Conservation (phyloP, 2,329 filamentous ascomycete genomes). For the Clarireedia hainanense region DNA sequence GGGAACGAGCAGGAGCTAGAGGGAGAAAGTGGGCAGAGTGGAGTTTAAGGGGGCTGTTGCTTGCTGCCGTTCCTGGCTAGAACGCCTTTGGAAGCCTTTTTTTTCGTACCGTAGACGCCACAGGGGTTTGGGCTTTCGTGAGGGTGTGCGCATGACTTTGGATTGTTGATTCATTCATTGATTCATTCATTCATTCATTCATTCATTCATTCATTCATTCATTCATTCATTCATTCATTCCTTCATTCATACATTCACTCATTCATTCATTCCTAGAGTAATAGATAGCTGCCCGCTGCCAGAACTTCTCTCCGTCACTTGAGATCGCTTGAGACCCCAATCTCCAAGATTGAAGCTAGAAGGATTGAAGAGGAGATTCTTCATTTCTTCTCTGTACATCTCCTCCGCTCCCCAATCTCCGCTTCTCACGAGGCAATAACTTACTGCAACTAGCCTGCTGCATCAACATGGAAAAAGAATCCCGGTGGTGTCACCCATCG, state of each 20-base stretch:
- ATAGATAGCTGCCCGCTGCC: too few relatives aligned
- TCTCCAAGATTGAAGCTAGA: neutral
- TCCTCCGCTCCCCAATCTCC: conserved; percentile 19
- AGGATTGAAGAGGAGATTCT: neutral
- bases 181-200: too few relatives aligned
- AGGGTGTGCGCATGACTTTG: too few relatives aligned
- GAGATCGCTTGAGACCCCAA: conserved; percentile 23
- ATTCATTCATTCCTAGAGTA: too few relatives aligned
- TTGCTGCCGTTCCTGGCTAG: neutral
- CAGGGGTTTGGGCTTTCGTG: neutral
- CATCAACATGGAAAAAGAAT: neutral
- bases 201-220: too few relatives aligned
- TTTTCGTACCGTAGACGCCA: neutral
- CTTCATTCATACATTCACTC: too few relatives aligned
- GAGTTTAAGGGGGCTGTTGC: neutral
- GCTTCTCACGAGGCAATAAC: neutral
- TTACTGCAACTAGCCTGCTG: neutral
- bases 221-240: too few relatives aligned
- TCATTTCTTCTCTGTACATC: neutral
- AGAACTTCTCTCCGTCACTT: conserved; percentile 1
- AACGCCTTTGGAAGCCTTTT: neutral
- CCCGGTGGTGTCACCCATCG: too few relatives aligned
- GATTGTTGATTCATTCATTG: too few relatives aligned
- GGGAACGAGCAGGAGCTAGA: too few relatives aligned
- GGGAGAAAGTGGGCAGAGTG: neutral